A percentile compares a stretch with the other conserved stretches of the same genome.
Evolutionary conservation across 2,329 filamentous ascomycete species (phyloP).

Genomic region (Colletotrichum truncatum): DNA sequence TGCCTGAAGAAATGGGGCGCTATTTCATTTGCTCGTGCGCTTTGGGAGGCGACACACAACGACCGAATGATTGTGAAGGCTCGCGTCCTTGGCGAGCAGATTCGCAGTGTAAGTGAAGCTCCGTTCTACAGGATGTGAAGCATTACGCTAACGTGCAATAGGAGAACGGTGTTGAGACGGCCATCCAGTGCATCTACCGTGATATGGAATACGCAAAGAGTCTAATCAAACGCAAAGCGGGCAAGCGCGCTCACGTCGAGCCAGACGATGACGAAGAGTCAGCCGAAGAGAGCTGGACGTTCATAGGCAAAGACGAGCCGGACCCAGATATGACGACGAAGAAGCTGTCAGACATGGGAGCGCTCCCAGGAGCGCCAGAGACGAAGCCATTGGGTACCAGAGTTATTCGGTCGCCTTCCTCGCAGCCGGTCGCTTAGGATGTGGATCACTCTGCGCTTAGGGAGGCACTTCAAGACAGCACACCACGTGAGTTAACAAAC

Average conservation of each 20-base stretch:
- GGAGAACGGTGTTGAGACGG: conserved; percentile 90
- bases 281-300: conserved; percentile 89
- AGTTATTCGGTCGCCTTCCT: conserved; percentile 10
- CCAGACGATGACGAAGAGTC: conserved; percentile 67
- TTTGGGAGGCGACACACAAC: conserved; percentile 92
- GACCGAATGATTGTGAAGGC: conserved; percentile 93
- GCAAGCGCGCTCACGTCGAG: conserved; percentile 55
- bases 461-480: background rate
- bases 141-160: conserved; percentile 49
- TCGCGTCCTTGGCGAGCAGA: conserved; percentile 81
- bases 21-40: conserved; percentile 82
- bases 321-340: conserved; percentile 53
- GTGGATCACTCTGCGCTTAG: background rate
- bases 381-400: conserved; percentile 16
- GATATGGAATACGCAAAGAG: conserved; percentile 93
- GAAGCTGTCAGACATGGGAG: conserved; percentile 40
- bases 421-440: conserved; percentile 16
- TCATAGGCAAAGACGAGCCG: conserved; percentile 71
- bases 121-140: background rate
- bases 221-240: conserved; percentile 74
- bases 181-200: conserved; percentile 92
- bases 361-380: background rate
- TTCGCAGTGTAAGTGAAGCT: conserved; percentile 75
- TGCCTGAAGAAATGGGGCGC: conserved; percentile 90
- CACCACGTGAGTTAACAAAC: background rate